Evolutionary conservation across 345 rosid genomes (phyloP), one percentile per base, ranked within the genome.

Genomic region (Isatis tinctoria): DNA sequence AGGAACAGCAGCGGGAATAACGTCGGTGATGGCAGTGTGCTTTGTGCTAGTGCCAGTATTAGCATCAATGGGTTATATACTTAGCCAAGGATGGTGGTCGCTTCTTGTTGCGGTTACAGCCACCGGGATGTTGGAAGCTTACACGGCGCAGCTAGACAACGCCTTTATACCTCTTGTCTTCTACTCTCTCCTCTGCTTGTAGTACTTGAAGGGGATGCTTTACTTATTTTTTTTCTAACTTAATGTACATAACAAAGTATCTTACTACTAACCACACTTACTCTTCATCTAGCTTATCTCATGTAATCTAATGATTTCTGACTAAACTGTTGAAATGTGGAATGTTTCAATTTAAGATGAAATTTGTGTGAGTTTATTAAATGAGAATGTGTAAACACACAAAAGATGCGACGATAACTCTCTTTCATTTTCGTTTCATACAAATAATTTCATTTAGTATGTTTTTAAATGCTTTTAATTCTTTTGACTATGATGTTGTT

Each of bases 1-100:
- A 81, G 98, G 98, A 61, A 94, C 98, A 73, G 98, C 97, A 33
- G 97, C 99, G 44, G 97, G 99, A 44, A 88, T 95, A 79, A 84
- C 90, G 26, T 90, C 97, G 10, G 86, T 95, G 63, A 85, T 92
- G 53, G 96, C 84, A 41, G 87, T 93, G 6, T 95, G 97, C 85
- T 85, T 83, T 4, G 73, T 87, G 49, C 78, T 95, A 80, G 91
- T 94, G 53, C 97, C 97, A 8, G 80, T 88, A 74, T 63, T 92
- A 66, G 94, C 99, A 68, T 95, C 99, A 39, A 87, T 85, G 11
- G 96, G 97, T 62, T 92, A 87, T 72, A 84, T 95, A 70, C 76
- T 83, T 66, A 70, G 81, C 83, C 99, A 91, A 96, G 90, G 88
- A 41, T 92, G 97, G 99, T 75, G 87, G 83, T 85, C 96, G 27